Evolutionary conservation across 495 filamentous ascomycete genomes (phyloP).

Genomic region (Penicillium robsamsonii): DNA sequence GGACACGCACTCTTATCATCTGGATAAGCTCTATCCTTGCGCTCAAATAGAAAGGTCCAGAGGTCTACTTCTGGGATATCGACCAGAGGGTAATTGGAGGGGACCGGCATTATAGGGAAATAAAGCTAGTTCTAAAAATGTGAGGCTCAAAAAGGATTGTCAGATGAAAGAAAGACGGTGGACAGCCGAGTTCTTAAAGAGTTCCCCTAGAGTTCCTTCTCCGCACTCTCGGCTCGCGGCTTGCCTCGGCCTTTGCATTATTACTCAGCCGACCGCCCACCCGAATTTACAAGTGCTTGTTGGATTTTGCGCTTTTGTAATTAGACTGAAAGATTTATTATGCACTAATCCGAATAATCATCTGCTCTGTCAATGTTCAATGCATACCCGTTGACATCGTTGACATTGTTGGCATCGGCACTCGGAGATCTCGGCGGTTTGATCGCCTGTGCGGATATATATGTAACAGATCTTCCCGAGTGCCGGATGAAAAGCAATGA

Average conservation of each 20-base stretch:
- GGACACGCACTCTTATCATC: constrained; percentile 49
- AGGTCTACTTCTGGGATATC: constrained; percentile 56
- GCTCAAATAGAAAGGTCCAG: constrained; percentile 77
- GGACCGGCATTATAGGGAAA: constrained; percentile 40
- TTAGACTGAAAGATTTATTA: not conserved
- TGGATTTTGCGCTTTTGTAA: not conserved
- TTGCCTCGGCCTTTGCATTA: constrained; percentile 20
- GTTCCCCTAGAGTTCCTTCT: constrained; percentile 12
- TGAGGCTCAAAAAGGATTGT: constrained; percentile 1
- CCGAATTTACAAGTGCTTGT: not conserved
- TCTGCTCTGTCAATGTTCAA: not conserved
- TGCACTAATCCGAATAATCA: not conserved
- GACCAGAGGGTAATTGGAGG: constrained; percentile 37
- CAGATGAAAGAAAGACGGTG: constrained; percentile 1
- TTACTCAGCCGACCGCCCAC: constrained; percentile 4
- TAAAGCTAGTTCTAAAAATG: constrained; percentile 16
- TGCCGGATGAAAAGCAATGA: not conserved
- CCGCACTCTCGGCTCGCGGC: constrained; percentile 20
- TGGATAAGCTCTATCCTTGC: constrained; percentile 62
- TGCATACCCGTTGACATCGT: not conserved
- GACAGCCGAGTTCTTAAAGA: not conserved
- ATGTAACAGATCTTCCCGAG: not conserved
- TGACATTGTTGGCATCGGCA: not conserved
- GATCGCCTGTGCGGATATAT: not conserved
- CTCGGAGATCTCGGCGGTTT: constrained; percentile 4